These are phyloP conservation scores for Arachnomyces sp. DNA, from an alignment of 2,329 filamentous ascomycete genomes.

Conservation along the genomic window DNA sequence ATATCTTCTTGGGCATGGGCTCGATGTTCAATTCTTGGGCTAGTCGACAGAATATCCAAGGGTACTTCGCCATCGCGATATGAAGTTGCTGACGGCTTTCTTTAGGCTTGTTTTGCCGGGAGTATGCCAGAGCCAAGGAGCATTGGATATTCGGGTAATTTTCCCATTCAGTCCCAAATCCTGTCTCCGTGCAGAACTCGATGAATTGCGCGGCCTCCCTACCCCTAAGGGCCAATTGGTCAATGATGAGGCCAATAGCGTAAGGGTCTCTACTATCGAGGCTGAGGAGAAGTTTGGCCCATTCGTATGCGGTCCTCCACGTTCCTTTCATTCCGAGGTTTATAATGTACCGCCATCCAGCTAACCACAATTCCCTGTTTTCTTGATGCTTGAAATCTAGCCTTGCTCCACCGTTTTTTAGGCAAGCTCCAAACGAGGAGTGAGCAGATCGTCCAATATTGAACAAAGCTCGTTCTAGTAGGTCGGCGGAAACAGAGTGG, in stretches of 20 bases:
- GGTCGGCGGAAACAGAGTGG: slow-evolving; percentile 72
- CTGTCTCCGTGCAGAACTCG: slow-evolving; percentile 51
- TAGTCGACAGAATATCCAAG: slow-evolving; percentile 75
- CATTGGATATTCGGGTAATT: slow-evolving; percentile 63
- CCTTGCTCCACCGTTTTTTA: slow-evolving; percentile 70
- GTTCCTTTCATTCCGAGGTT: slow-evolving; percentile 86
- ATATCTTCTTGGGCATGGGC: slow-evolving; percentile 65
- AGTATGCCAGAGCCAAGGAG: slow-evolving; percentile 65
- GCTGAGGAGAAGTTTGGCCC: slow-evolving; percentile 75
- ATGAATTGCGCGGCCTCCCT: slow-evolving; percentile 69
- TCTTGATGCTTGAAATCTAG: slow-evolving; percentile 74
- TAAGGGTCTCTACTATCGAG: slow-evolving; percentile 75
- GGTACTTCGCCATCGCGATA: slow-evolving; percentile 61
- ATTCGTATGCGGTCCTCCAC: slow-evolving; percentile 86
- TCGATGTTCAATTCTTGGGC: slow-evolving; percentile 75
- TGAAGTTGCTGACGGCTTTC: slow-evolving; percentile 58
- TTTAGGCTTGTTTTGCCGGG: slow-evolving; percentile 58
- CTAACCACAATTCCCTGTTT: slow-evolving; percentile 88
- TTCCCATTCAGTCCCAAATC: slow-evolving; percentile 44
- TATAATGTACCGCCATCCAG: slow-evolving; percentile 78
- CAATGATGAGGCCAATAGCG: slow-evolving; percentile 68
- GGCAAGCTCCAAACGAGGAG: slow-evolving; percentile 66
- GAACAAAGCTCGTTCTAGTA: slow-evolving; percentile 85
- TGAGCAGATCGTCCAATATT: slow-evolving; percentile 84
- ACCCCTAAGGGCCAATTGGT: slow-evolving; percentile 75